Base-by-base conservation (phyloP, 2,329 filamentous ascomycete species). In the Penicillium sp. region DNA sequence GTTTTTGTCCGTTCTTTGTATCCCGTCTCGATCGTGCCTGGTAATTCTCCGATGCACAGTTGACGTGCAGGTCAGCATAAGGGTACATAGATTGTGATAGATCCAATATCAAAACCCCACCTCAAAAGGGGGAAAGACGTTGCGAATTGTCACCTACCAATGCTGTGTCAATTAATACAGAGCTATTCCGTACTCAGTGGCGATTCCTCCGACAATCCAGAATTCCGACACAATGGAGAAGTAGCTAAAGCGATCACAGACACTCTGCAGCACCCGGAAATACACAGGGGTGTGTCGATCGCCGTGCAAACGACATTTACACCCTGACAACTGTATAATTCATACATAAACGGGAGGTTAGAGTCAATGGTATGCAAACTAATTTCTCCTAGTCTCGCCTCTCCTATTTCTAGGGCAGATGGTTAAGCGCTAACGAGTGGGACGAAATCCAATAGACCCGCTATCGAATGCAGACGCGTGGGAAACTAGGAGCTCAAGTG, bases 301-400 rank as follows among this genome's bases (percentile, higher is more conserved):
- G 23, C 16, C 13, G n/a, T 23, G 27, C 25, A 53, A 36, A 31
- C 19, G 33, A 61, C 55, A 44, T 38, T 39, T 29, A 39, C 25
- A 51, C 48, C 13, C 23, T 25, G 39, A 36, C 36, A 44, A 29
- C 41, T 39, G 36, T 27, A 34, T 27, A 53, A 49, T 27, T 27
- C 27, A 40, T 33, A 33, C 29, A 31, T 43, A 50, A 51, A 43
- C 23, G 49, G 29, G 40, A 31, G 21, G n/a, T 45, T 58, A 36
- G 41, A 57, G 51, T 38, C 23, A 31, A 33, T 55, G 60, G 58
- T 63, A 58, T 60, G 60, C 59, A 53, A 49, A 39, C 44, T 44
- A 56, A 60, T 62, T 59, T 58, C 55, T 33, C 51, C 44, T 60
- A 58, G 46, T 46, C 44, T 38, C 27, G 25, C 16, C 40, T 36